Conservation (phyloP, 345 rosid species). For the Physaria fendleri region DNA sequence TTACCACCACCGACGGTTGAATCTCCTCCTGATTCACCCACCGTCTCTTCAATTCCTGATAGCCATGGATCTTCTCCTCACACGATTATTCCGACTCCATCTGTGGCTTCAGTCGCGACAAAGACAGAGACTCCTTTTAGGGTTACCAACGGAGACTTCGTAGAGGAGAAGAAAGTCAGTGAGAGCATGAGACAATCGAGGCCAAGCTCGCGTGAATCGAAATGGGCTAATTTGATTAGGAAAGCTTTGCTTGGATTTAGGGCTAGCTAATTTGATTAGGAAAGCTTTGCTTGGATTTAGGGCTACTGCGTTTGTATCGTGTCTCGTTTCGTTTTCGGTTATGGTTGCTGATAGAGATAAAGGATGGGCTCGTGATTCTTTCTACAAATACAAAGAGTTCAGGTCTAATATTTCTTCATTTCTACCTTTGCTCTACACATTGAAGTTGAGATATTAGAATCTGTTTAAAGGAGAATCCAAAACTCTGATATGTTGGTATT, state of each 20-base stretch:
- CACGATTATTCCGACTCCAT: constrained; percentile 21
- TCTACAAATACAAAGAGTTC: constrained; percentile 74
- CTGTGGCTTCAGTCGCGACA: constrained; percentile 16
- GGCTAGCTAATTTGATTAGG: too few relatives aligned
- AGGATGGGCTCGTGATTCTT: constrained; percentile 92
- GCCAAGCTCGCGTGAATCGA: constrained; percentile 41
- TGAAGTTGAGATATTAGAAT: not conserved
- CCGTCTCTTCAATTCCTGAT: constrained; percentile 37
- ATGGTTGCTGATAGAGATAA: constrained; percentile 76
- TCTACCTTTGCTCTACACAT: not conserved
- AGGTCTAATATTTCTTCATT: constrained; percentile 35
- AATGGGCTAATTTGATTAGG: constrained; percentile 38
- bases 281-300: constrained; percentile 54
- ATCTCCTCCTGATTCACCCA: constrained; percentile 37
- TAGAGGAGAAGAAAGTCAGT: constrained; percentile 24
- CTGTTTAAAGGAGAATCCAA: not conserved
- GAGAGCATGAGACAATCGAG: constrained; percentile 34
- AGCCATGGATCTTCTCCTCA: constrained; percentile 42
- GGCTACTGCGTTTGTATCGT: constrained; percentile 50
- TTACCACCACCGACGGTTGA: constrained; percentile 27
- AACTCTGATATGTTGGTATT: not conserved
- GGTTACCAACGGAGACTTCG: constrained; percentile 11
- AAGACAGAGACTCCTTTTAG: constrained; percentile 29
- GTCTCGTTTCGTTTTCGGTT: constrained; percentile 67
- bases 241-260: constrained; percentile 51